These are phyloP conservation scores for Alopecurus myosuroides DNA, from an alignment of 176 grass and related monocot genomes.

Conservation along the genomic window DNA sequence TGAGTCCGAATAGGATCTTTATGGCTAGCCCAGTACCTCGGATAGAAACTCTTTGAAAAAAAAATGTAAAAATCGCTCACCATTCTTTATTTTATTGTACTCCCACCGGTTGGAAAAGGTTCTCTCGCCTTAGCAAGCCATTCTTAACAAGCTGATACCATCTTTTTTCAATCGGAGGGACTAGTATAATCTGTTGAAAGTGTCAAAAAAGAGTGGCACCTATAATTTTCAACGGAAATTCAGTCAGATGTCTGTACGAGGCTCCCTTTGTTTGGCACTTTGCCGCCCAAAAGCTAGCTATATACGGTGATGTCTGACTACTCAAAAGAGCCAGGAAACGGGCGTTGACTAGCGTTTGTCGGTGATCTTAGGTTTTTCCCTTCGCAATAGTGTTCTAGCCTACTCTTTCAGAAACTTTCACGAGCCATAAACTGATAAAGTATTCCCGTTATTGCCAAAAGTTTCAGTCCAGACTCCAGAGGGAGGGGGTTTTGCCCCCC, in stretches of 20 bases:
- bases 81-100: too few relatives aligned
- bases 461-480: too few relatives aligned
- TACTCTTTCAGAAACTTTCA: background rate
- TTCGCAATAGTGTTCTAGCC: background rate
- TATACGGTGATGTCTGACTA: background rate
- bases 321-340: background rate
- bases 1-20: too few relatives aligned
- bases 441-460: background rate
- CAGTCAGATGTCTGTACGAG: background rate
- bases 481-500: too few relatives aligned
- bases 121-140: too few relatives aligned
- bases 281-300: background rate
- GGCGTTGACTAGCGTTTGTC: background rate
- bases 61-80: too few relatives aligned
- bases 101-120: too few relatives aligned
- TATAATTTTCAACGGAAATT: background rate
- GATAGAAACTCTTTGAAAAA: too few relatives aligned
- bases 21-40: too few relatives aligned
- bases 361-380: background rate
- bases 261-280: background rate
- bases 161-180: too few relatives aligned
- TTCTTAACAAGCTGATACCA: too few relatives aligned
- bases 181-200: background rate
- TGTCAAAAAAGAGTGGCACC: background rate
- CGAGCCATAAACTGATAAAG: background rate